phyloP scores from a whole-genome alignment of 441 rosid genomes.

The Dalechampia spathulata region DNA sequence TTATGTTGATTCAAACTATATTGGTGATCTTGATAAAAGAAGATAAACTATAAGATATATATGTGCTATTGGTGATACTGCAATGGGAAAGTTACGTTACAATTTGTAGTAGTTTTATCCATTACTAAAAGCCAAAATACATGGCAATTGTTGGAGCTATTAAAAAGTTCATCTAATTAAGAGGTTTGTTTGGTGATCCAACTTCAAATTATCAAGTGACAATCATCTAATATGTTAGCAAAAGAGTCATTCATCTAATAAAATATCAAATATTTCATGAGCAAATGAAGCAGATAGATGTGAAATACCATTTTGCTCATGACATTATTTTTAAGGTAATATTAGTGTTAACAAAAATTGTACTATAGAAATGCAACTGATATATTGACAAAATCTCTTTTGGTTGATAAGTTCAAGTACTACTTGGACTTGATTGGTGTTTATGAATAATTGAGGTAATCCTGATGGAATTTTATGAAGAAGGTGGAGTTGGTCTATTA shows the following conservation, averaged over 20 bases:
- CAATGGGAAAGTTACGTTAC: too few species aligned
- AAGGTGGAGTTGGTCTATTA: too few species aligned
- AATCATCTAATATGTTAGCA: neutral
- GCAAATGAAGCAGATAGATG: neutral
- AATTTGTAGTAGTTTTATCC: too few species aligned
- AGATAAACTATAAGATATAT: too few species aligned
- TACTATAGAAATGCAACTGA: neutral
- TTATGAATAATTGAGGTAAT: too few species aligned
- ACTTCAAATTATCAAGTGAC: neutral
- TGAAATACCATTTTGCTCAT: neutral
- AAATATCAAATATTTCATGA: neutral
- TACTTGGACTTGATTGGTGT: neutral
- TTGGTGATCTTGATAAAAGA: too few species aligned
- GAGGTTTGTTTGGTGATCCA: neutral
- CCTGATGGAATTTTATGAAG: too few species aligned
- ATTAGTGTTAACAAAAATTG: neutral
- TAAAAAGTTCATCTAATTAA: neutral
- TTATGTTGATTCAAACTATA: too few species aligned
- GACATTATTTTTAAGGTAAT: neutral
- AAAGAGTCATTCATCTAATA: neutral
- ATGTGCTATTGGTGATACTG: too few species aligned
- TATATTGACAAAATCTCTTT: constrained; percentile 5
- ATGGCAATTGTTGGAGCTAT: neutral
- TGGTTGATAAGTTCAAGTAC: neutral
- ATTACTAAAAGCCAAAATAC: too few species aligned